Conservation (phyloP, 148 eudicot genomes). For the Arbutus unedo region DNA sequence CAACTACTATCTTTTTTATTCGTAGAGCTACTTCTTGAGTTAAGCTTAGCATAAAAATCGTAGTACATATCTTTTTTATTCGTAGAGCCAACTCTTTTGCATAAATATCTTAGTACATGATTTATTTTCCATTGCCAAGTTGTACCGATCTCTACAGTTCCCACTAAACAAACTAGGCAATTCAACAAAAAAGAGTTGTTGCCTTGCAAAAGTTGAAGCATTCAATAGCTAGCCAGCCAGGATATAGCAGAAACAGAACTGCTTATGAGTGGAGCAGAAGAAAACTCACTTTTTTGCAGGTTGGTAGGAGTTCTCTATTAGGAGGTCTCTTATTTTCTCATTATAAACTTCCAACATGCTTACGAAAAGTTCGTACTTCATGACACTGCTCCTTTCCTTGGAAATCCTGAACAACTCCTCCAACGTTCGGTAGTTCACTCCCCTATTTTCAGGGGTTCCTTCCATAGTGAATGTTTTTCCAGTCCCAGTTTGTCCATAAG, state of each 20-base stretch:
- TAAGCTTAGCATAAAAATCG: not conserved
- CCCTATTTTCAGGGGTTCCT: slow-evolving; percentile 84
- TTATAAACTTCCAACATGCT: slow-evolving; percentile 99
- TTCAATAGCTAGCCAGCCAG: not conserved
- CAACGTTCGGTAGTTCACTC: slow-evolving; percentile 86
- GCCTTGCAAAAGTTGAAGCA: not conserved
- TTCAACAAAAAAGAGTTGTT: not conserved
- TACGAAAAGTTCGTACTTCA: slow-evolving; percentile 73
- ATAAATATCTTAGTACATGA: not conserved
- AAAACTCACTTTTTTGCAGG: slow-evolving; percentile 65
- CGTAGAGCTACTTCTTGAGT: not conserved
- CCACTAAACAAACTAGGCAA: not conserved
- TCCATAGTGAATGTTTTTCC: slow-evolving; percentile 99
- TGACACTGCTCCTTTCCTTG: slow-evolving; percentile 52
- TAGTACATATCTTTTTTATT: not conserved
- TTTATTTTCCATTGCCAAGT: too few species aligned
- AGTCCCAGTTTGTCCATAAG: slow-evolving; percentile 97
- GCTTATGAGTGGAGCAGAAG: not conserved
- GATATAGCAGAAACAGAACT: not conserved
- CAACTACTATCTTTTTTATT: not conserved
- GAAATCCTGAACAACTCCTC: slow-evolving; percentile 75
- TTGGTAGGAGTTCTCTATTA: slow-evolving; percentile 65
- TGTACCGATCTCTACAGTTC: not conserved
- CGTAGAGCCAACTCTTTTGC: not conserved
- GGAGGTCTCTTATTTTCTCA: slow-evolving; percentile 87